Percentiles rank a stretch among this genome's conserved stretches.
These are phyloP conservation scores for Ochromonas danica DNA, from an alignment of 108 stramenopile genomes.

Conservation along the genomic window DNA sequence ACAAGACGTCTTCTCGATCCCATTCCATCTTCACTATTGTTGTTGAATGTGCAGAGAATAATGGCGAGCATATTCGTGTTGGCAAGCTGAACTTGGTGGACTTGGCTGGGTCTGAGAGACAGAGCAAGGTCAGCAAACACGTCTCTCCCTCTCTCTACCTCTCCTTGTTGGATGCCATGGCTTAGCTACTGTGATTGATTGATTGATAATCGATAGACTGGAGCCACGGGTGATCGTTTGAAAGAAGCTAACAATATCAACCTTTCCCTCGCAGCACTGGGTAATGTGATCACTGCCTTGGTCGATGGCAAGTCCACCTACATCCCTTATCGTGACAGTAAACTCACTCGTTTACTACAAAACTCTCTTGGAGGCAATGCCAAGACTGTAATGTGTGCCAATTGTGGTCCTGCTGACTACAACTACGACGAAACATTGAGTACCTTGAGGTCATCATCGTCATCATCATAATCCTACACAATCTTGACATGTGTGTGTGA, in stretches of 20 bases:
- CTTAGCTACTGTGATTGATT: neutral
- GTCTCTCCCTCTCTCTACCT: too few relatives aligned
- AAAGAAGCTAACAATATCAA: slow-evolving; percentile 87
- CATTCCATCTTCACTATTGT: slow-evolving; percentile 81
- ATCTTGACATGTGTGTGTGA: too few relatives aligned
- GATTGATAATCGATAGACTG: slow-evolving; percentile 58
- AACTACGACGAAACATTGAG: slow-evolving; percentile 96
- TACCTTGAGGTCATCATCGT: slow-evolving; percentile 86
- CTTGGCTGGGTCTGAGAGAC: slow-evolving; percentile 88
- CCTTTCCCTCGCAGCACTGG: slow-evolving; percentile 61
- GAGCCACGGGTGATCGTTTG: slow-evolving; percentile 84
- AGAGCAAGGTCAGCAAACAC: slow-evolving; percentile 68
- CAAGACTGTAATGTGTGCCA: slow-evolving; percentile 85
- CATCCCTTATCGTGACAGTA: slow-evolving; percentile 97
- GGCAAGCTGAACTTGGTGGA: slow-evolving; percentile 97
- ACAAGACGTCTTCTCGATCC: slow-evolving; percentile 75
- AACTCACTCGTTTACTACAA: slow-evolving; percentile 95
- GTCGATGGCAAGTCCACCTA: slow-evolving; percentile 87
- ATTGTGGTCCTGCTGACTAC: slow-evolving; percentile 94
- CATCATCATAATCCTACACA: too few relatives aligned
- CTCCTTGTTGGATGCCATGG: too few relatives aligned
- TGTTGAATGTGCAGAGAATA: slow-evolving; percentile 67
- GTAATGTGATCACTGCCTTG: slow-evolving; percentile 87
- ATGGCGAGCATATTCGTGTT: slow-evolving; percentile 73
- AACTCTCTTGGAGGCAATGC: slow-evolving; percentile 92